Conservation (phyloP, 2,329 filamentous ascomycete genomes). For the Penicillium sp. region DNA sequence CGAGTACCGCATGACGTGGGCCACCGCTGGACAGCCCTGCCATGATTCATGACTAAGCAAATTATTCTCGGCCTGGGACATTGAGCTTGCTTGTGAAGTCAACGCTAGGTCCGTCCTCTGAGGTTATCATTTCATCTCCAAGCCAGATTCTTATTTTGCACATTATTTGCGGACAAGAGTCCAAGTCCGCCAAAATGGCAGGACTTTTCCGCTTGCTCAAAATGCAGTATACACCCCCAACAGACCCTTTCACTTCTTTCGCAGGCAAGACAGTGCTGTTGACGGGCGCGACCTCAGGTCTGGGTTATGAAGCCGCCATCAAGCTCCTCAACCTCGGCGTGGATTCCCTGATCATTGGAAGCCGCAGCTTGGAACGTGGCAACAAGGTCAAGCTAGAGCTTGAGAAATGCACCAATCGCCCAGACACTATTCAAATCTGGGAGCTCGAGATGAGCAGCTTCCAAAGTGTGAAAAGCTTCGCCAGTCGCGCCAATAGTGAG, state of each 20-base stretch:
- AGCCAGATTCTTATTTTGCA: neutral
- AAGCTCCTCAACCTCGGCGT: conserved; percentile 54
- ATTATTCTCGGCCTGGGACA: neutral
- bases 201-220: conserved; percentile 39
- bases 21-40: too few species aligned
- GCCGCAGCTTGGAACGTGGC: conserved; percentile 53
- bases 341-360: conserved; percentile 54
- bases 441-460: conserved; percentile 56
- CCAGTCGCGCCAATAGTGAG: conserved; percentile 42
- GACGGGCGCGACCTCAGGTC: conserved; percentile 58
- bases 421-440: conserved; percentile 50
- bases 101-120: neutral
- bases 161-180: neutral
- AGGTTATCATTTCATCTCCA: neutral
- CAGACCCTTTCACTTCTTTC: conserved; percentile 49
- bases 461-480: conserved; percentile 53
- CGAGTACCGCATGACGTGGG: too few species aligned
- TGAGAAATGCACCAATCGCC: conserved; percentile 38
- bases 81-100: neutral
- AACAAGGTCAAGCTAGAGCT: conserved; percentile 50
- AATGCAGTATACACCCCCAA: conserved; percentile 43
- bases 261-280: conserved; percentile 55
- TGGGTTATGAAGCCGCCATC: conserved; percentile 58
- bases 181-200: conserved; percentile 31
- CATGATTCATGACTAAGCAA: conserved; percentile 1